Conservation (phyloP, 164 flowering plant species). For the Litsea cubeba region DNA sequence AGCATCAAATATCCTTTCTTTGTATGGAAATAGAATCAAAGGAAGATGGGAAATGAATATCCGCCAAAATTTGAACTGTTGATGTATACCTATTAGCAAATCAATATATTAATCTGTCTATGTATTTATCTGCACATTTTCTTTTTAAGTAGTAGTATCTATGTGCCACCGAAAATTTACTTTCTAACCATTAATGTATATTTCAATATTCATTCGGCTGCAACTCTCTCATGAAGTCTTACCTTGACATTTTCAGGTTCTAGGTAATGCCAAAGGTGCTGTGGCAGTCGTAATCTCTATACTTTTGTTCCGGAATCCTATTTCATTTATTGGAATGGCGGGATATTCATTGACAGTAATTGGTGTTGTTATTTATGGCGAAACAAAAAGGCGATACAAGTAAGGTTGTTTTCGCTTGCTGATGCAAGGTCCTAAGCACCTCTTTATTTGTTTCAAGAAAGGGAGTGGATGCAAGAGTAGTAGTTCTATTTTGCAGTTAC, state of each 20-base stretch:
- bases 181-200: too few species aligned
- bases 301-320: constrained; percentile 74
- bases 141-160: too few species aligned
- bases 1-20: too few species aligned
- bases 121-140: too few species aligned
- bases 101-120: too few species aligned
- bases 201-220: background rate
- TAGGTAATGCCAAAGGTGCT: constrained; percentile 97
- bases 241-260: constrained; percentile 42
- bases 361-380: constrained; percentile 89
- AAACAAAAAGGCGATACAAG: constrained; percentile 71
- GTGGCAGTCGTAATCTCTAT: constrained; percentile 92
- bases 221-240: constrained; percentile 1
- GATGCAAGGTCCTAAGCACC: background rate
- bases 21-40: too few species aligned
- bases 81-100: too few species aligned
- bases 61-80: too few species aligned
- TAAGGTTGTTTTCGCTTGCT: constrained; percentile 12
- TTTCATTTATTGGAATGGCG: constrained; percentile 72
- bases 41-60: too few species aligned
- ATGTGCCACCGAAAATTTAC: too few species aligned
- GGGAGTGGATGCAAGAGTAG: background rate
- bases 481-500: background rate
- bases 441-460: background rate
- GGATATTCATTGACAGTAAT: constrained; percentile 79